Conservation (phyloP, 2,329 filamentous ascomycete species). For the Salinomyces thailandicus region DNA sequence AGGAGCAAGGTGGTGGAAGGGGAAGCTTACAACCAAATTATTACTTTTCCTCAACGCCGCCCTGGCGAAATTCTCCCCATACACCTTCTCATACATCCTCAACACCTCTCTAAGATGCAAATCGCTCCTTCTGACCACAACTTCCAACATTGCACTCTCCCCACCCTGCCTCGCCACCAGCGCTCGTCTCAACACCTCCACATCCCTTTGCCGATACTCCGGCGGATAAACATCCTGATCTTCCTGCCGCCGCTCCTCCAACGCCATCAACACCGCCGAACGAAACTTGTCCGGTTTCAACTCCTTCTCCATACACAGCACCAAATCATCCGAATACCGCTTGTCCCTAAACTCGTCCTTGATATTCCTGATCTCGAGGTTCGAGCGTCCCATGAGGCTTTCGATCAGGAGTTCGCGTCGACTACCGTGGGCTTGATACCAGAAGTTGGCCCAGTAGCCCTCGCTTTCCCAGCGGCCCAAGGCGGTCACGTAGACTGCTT, state of each 20-base stretch:
- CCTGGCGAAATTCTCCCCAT: conserved; percentile 71
- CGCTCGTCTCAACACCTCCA: conserved; percentile 59
- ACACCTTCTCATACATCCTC: conserved; percentile 61
- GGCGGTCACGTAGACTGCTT: conserved; percentile 81
- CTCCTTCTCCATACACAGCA: conserved; percentile 81
- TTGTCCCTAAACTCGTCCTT: conserved; percentile 85
- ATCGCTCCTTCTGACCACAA: conserved; percentile 73
- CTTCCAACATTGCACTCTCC: conserved; percentile 75
- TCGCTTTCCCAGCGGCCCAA: conserved; percentile 87
- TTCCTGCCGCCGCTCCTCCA: conserved; percentile 76
- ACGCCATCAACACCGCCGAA: conserved; percentile 67
- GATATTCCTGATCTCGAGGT: conserved; percentile 77
- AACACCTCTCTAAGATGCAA: conserved; percentile 71
- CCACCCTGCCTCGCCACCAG: conserved; percentile 64
- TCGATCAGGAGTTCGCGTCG: conserved; percentile 87
- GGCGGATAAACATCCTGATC: conserved; percentile 54
- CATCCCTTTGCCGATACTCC: conserved; percentile 54
- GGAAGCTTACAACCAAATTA: conserved; percentile 72
- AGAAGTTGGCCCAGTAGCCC: conserved; percentile 96
- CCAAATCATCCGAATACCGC: conserved; percentile 73
- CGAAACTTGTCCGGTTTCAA: conserved; percentile 96
- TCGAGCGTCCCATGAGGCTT: conserved; percentile 77
- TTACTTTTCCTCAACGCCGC: conserved; percentile 80
- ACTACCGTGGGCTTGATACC: conserved; percentile 81
- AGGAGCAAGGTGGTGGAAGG: conserved; percentile 7